Base-by-base conservation (phyloP, 768 basidiomycete species). In the Termitomyces sp. region DNA sequence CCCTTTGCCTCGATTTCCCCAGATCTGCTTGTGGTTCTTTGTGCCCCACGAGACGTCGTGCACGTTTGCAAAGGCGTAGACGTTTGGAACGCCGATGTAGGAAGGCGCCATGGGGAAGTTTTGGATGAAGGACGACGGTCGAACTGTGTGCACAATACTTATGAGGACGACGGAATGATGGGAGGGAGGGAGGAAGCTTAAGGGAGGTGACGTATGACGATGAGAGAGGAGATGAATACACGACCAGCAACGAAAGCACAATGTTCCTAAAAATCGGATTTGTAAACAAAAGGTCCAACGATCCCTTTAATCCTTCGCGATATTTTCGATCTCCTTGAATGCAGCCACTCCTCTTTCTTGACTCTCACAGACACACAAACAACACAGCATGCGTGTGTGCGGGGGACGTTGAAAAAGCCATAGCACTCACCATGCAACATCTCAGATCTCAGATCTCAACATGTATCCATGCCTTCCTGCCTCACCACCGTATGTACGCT, bases 121-220 rank as follows among this genome's bases (percentile, higher is more conserved):
- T 67, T 94, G 96, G n/a, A 94, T 25, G 72, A 98, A 95, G 5
- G 89, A 92, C 94, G 96, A 2, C 96, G 96, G 61, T 98, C 94
- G 62, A 97, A 86, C 86, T 96, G 39, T 5, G 6, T 6, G 7
- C n/a, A n/a, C n/a, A n/a, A n/a, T n/a, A n/a, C n/a, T n/a, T n/a
- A n/a, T n/a, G n/a, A n/a, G n/a, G n/a, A n/a, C 38, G 56, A 27
- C 56, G 41, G 46, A 20, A 5, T 45, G 29, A n/a, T 33, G 6
- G 6, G 15, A 23, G 33, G 31, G 9, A 20, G 16, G 39, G 27
- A 33, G 10, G 36, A 22, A n/a, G n/a, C n/a, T n/a, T n/a, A n/a
- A n/a, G n/a, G n/a, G 41, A 57, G 35, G 41, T 7, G 22, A 29
- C 36, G 31, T 16, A 56, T 29, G 29, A 6, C n/a, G n/a, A n/a